Conservation (phyloP, 1,284 basidiomycete species). For the Rhodotorula sp. region DNA sequence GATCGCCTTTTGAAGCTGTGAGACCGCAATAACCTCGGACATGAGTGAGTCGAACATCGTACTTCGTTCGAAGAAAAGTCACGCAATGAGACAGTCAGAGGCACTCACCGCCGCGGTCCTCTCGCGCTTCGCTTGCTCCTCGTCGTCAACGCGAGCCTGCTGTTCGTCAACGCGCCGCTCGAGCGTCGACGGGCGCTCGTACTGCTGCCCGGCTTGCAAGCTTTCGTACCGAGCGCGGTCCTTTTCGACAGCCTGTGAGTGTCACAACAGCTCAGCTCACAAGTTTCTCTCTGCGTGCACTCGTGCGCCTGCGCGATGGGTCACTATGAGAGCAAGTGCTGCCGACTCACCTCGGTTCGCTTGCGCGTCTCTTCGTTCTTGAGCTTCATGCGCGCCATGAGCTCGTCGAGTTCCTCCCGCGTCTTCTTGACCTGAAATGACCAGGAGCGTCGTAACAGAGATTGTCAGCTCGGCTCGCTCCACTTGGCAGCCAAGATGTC, state of each 20-base stretch:
- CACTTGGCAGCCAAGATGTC: neutral
- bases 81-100: neutral
- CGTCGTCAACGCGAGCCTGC: neutral
- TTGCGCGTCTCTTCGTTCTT: constrained; percentile 31
- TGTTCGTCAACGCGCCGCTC: constrained; percentile 12
- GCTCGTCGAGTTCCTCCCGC: constrained; percentile 35
- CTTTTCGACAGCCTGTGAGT: constrained; percentile 4
- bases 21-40: too few species aligned
- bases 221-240: constrained; percentile 7
- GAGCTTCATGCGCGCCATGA: constrained; percentile 39
- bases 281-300: too few species aligned
- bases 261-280: too few species aligned
- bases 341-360: constrained; percentile 4
- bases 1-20: constrained; percentile 35
- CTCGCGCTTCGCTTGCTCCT: constrained; percentile 8
- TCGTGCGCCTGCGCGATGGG: too few species aligned
- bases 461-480: neutral
- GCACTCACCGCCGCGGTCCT: constrained; percentile 10
- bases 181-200: neutral
- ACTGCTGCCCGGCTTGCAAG: constrained; percentile 3
- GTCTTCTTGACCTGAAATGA: constrained; percentile 32
- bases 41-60: neutral
- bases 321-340: neutral
- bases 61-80: neutral
- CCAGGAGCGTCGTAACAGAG: too few species aligned